Evolutionary conservation across 1,139 yeast genomes (phyloP).

Genomic region (Hyphopichia buzzinii): DNA sequence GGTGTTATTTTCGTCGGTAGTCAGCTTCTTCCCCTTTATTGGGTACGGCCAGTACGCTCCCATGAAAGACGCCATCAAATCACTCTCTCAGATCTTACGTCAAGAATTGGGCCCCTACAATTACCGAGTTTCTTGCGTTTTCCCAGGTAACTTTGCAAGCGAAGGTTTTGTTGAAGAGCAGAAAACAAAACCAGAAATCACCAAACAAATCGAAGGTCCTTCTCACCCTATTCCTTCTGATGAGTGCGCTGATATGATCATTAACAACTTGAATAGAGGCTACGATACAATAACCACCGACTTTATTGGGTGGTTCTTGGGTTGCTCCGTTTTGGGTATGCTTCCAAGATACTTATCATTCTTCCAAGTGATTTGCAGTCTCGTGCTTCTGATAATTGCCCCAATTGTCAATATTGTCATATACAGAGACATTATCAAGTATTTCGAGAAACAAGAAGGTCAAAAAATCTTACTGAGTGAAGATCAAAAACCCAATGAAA

Average conservation of each 20-base stretch:
- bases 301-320: conserved; percentile 77
- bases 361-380: conserved; percentile 47
- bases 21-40: conserved; percentile 81
- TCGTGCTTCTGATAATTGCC: conserved; percentile 56
- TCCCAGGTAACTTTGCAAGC: conserved; percentile 87
- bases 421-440: conserved; percentile 51
- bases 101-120: conserved; percentile 76
- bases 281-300: conserved; percentile 80
- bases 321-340: conserved; percentile 66
- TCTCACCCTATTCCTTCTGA: conserved; percentile 68
- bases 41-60: conserved; percentile 95
- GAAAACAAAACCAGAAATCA: conserved; percentile 80
- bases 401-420: conserved; percentile 62
- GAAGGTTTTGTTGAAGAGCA: conserved; percentile 88
- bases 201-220: conserved; percentile 81
- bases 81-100: conserved; percentile 72
- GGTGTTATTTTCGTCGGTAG: conserved; percentile 75
- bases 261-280: conserved; percentile 60
- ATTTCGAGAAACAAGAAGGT: conserved; percentile 28
- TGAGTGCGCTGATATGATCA: conserved; percentile 61
- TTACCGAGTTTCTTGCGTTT: conserved; percentile 59
- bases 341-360: conserved; percentile 64
- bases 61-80: conserved; percentile 73
- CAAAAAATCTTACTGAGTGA: too few relatives aligned
- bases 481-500: too few relatives aligned